These are phyloP conservation scores for Puccinia coronata DNA, from an alignment of 1,284 basidiomycete genomes.

Conservation along the genomic window DNA sequence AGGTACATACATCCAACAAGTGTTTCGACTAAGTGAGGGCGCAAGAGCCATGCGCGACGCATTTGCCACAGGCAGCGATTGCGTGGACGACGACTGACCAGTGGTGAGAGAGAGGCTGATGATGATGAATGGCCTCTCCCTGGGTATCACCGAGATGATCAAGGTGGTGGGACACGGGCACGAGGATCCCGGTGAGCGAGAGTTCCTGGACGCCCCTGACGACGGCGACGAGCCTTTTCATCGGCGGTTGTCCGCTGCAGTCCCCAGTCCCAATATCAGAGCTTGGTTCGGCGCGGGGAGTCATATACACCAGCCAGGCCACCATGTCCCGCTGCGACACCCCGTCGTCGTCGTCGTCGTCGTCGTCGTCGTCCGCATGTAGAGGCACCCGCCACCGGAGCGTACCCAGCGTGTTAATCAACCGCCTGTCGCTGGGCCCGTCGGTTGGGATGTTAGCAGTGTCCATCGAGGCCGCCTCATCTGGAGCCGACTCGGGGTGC, in stretches of 20 bases:
- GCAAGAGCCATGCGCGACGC: too few relatives aligned
- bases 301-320: background rate
- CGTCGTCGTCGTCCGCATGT: too few relatives aligned
- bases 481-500: too few relatives aligned
- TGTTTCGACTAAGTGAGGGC: too few relatives aligned
- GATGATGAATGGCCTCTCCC: too few relatives aligned
- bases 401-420: background rate
- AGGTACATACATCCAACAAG: too few relatives aligned
- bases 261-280: background rate
- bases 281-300: too few relatives aligned
- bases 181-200: background rate
- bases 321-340: background rate
- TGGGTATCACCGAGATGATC: too few relatives aligned
- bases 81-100: background rate
- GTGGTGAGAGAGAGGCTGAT: background rate
- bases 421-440: background rate
- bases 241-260: background rate
- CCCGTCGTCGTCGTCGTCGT: too few relatives aligned
- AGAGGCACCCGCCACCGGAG: background rate
- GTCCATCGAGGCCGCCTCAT: too few relatives aligned
- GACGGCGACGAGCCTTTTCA: background rate
- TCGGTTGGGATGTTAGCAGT: too few relatives aligned
- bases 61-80: too few relatives aligned
- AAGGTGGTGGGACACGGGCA: background rate
- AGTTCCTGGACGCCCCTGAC: constrained; percentile 17